These are phyloP conservation scores for Claviceps pazoutovae DNA, from an alignment of 2,329 filamentous ascomycete genomes.

Conservation along the genomic window DNA sequence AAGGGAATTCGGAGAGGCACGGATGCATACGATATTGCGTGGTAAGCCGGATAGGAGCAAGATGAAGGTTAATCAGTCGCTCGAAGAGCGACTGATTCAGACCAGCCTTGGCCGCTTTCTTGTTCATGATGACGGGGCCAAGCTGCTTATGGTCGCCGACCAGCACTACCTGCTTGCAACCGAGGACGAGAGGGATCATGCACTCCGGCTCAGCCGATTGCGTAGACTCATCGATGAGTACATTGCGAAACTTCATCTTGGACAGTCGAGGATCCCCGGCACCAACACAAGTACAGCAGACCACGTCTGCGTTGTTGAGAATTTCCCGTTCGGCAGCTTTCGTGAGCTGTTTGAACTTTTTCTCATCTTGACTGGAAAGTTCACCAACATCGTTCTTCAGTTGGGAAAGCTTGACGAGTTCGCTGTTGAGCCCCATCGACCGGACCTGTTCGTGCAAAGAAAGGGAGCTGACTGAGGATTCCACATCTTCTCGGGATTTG, in stretches of 20 bases:
- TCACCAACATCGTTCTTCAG: slow-evolving; percentile 87
- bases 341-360: slow-evolving; percentile 94
- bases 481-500: slow-evolving; percentile 95
- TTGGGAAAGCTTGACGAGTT: slow-evolving; percentile 82
- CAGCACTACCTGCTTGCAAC: slow-evolving; percentile 97
- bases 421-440: slow-evolving; percentile 91
- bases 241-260: slow-evolving; percentile 97
- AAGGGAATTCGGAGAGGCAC: slow-evolving; percentile 90
- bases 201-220: slow-evolving; percentile 97
- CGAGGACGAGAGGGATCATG: slow-evolving; percentile 93
- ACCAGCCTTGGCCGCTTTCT: slow-evolving; percentile 95
- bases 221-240: slow-evolving; percentile 94
- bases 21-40: slow-evolving; percentile 99
- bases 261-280: slow-evolving; percentile 88
- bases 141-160: slow-evolving; percentile 97
- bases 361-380: slow-evolving; percentile 88
- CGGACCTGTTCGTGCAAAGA: slow-evolving; percentile 94
- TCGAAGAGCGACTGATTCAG: slow-evolving; percentile 98
- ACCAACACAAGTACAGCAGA: slow-evolving; percentile 97
- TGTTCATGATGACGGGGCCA: slow-evolving; percentile 99
- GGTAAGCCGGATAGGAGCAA: slow-evolving; percentile 82
- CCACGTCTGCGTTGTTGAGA: slow-evolving; percentile 86
- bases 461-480: slow-evolving; percentile 92
- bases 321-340: slow-evolving; percentile 92
- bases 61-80: slow-evolving; percentile 81